Evolutionary conservation across 768 basidiomycete species (phyloP).

Genomic region (Erythrobasidium yunnanense): DNA sequence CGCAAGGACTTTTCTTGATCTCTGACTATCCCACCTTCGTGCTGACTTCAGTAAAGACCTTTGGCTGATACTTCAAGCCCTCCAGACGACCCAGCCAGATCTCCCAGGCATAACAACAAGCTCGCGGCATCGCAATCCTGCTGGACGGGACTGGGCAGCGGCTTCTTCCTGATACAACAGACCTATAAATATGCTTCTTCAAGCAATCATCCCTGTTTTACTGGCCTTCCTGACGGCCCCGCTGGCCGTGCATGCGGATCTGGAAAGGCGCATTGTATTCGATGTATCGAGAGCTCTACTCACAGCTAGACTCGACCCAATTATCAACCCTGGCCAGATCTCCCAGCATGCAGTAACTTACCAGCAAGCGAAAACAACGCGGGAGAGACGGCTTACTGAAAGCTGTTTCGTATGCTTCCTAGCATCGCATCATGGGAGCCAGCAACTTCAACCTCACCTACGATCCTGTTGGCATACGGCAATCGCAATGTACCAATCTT

Average conservation of each 20-base stretch:
- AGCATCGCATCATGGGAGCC: conserved; percentile 22
- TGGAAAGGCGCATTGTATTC: conserved; percentile 19
- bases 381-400: too few species aligned
- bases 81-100: too few species aligned
- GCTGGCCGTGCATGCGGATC: neutral
- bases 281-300: neutral
- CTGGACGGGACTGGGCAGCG: too few species aligned
- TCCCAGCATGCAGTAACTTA: conserved; percentile 15
- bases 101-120: too few species aligned
- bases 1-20: too few species aligned
- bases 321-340: conserved; percentile 9
- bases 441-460: conserved; percentile 18
- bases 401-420: neutral
- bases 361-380: neutral
- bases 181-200: too few species aligned
- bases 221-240: too few species aligned
- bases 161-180: too few species aligned
- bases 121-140: too few species aligned
- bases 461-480: neutral
- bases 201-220: too few species aligned
- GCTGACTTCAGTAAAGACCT: neutral
- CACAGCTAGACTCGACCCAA: conserved; percentile 12
- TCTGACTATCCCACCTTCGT: neutral
- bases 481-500: conserved; percentile 2
- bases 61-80: too few species aligned